Percentiles rank a stretch among this genome's conserved stretches.
phyloP scores from a whole-genome alignment of 768 basidiomycete genomes.

The Tephrocybe sp. region DNA sequence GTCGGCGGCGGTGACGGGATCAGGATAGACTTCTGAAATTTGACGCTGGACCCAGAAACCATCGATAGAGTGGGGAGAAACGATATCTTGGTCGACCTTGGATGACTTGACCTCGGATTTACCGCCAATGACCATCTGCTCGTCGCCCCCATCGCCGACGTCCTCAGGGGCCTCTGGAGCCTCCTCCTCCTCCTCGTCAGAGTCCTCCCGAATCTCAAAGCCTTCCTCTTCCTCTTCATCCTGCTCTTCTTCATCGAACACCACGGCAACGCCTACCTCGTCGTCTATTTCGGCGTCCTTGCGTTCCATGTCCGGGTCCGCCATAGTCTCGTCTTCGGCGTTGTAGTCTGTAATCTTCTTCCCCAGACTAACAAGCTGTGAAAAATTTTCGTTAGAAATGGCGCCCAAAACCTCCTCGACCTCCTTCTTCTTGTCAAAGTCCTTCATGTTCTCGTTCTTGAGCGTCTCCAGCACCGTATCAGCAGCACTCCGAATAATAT shows the following conservation, averaged over 20 bases:
- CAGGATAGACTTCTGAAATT: slow-evolving; percentile 86
- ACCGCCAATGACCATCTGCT: slow-evolving; percentile 79
- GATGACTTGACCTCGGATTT: slow-evolving; percentile 49
- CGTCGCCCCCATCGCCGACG: slow-evolving; percentile 46
- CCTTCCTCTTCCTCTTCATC: slow-evolving; percentile 91
- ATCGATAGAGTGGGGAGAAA: slow-evolving; percentile 90
- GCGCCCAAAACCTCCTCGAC: slow-evolving; percentile 73
- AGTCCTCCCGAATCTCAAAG: slow-evolving; percentile 82
- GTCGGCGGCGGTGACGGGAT: slow-evolving; percentile 91
- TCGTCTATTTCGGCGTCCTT: slow-evolving; percentile 92
- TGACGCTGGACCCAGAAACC: slow-evolving; percentile 99
- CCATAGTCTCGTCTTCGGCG: slow-evolving; percentile 78
- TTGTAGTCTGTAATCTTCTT: slow-evolving; percentile 98
- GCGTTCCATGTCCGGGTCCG: slow-evolving; percentile 75
- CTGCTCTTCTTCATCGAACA: slow-evolving; percentile 96
- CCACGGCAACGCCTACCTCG: slow-evolving; percentile 95
- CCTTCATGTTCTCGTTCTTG: slow-evolving; percentile 86
- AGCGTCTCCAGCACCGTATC: slow-evolving; percentile 85
- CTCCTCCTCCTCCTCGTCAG: slow-evolving; percentile 67
- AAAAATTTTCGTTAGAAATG: slow-evolving; percentile 71
- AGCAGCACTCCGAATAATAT: slow-evolving; percentile 94
- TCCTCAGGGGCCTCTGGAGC: slow-evolving; percentile 43
- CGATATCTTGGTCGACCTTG: slow-evolving; percentile 70
- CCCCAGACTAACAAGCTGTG: slow-evolving; percentile 76
- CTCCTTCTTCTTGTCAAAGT: slow-evolving; percentile 97